Percentiles rank a stretch among this genome's conserved stretches.
These are phyloP conservation scores for Tremellales sp. DNA, from an alignment of 1,284 basidiomycete species.

Conservation along the genomic window DNA sequence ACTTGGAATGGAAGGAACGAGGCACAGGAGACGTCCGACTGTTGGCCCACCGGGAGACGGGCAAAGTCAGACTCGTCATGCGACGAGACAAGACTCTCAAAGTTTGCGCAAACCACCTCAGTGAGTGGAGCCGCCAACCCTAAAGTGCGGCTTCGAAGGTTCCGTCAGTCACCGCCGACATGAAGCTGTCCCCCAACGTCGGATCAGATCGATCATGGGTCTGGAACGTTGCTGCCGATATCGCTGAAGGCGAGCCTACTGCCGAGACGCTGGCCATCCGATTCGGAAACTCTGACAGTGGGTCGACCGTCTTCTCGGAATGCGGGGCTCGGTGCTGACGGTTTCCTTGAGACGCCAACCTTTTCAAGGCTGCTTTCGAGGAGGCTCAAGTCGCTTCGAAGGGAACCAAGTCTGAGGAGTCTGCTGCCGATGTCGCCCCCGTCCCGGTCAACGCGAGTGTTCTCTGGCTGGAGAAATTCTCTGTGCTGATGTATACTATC, in stretches of 20 bases:
- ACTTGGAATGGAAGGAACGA: slow-evolving; percentile 81
- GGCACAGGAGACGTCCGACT: slow-evolving; percentile 83
- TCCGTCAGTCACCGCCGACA: slow-evolving; percentile 72
- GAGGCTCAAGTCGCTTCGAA: slow-evolving; percentile 61
- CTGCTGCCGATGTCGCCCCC: slow-evolving; percentile 30
- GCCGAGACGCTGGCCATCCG: slow-evolving; percentile 96
- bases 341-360: slow-evolving; percentile 63
- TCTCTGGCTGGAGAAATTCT: slow-evolving; percentile 19
- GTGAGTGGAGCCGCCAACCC: slow-evolving; percentile 57
- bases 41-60: slow-evolving; percentile 79
- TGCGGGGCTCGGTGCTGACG: slow-evolving; percentile 8
- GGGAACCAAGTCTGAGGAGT: slow-evolving; percentile 12
- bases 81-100: slow-evolving; percentile 99
- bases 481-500: slow-evolving; percentile 1
- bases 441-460: slow-evolving; percentile 39
- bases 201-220: slow-evolving; percentile 99
- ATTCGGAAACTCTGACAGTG: slow-evolving; percentile 95
- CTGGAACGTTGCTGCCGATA: slow-evolving; percentile 95
- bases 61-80: slow-evolving; percentile 97
- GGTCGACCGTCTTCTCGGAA: slow-evolving; percentile 44
- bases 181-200: slow-evolving; percentile 96
- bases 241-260: slow-evolving; percentile 80
- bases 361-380: slow-evolving; percentile 86
- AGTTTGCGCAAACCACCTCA: slow-evolving; percentile 96
- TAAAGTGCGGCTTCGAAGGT: slow-evolving; percentile 1